A percentile compares a stretch with the other conserved stretches of the same genome.
phyloP scores from a whole-genome alignment of 257 asterid genomes.

The Anisodus tanguticus region DNA sequence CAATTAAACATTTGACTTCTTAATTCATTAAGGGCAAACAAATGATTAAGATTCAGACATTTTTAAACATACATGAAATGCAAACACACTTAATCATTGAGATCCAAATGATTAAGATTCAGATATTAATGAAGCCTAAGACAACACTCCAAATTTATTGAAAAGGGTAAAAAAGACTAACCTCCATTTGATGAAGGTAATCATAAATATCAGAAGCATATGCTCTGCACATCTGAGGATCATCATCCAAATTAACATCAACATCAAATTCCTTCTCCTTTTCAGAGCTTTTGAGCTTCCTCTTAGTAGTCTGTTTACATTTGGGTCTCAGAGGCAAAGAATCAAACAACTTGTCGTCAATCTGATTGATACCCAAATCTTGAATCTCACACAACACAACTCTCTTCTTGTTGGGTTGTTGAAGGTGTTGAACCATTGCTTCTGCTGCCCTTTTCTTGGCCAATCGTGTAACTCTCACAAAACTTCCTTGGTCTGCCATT shows the following conservation, averaged over 20 bases:
- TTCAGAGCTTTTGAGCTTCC: conserved; percentile 24
- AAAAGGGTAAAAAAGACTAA: background rate
- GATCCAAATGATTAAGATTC: background rate
- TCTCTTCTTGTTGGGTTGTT: conserved; percentile 35
- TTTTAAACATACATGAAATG: background rate
- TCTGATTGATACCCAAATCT: background rate
- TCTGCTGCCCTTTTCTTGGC: conserved; percentile 42
- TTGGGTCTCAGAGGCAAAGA: background rate
- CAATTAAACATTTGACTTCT: no score
- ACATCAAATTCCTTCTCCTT: background rate
- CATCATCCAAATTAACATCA: conserved; percentile 33
- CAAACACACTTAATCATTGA: background rate
- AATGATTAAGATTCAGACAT: no score
- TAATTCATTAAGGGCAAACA: background rate
- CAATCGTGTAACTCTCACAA: conserved; percentile 28
- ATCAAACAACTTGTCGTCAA: background rate
- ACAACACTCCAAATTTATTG: background rate
- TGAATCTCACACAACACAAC: conserved; percentile 36
- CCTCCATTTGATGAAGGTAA: conserved; percentile 40
- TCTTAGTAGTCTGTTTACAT: background rate
- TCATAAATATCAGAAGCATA: conserved; percentile 37
- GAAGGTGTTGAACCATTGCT: conserved; percentile 27
- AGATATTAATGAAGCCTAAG: background rate
- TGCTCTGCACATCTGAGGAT: conserved; percentile 41
- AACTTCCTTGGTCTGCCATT: conserved; percentile 35